Evolutionary conservation across 2,329 filamentous ascomycete genomes (phyloP), one percentile per base, ranked within the genome.

Genomic region (Ilyonectria robusta): DNA sequence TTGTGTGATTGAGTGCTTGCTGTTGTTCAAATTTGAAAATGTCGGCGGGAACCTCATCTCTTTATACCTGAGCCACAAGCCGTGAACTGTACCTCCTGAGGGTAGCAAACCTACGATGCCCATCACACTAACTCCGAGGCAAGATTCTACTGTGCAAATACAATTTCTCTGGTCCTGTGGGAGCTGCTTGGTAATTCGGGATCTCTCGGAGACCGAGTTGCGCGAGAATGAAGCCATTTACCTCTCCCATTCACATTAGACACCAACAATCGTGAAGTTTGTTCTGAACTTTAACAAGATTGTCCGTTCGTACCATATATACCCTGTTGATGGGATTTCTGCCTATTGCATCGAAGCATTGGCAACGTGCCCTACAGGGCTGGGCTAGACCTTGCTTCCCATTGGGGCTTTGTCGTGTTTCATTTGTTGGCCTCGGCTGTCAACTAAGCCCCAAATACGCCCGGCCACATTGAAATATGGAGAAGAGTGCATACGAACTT

Each of bases 251-350:
- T n/a, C 47, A 26, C 8, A 17, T 17, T 17, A 31, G 13, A 26
- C 15, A 26, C 9, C 26, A 10, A 11, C 19, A 31, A n/a, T n/a
- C 47, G 26, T 19, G 15, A 31, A 31, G 26, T 50, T 31, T 50
- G 26, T n/a, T 19, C n/a, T 23, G 47, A 50, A 50, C 47, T 50
- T 15, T 50, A 50, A 50, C 26, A 50, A 50, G 15, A 50, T 50
- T 50, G 17, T 50, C 26, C 5, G 9, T 19, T 31, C 47, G 21
- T 10, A 10, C 13, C 4, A 29, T 3, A n/a, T n/a, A 7, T 31
- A n/a, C 47, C 26, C 17, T 31, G 15, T 26, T n/a, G 15, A 5
- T 19, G 6, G 6, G 3, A 11, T 6, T 10, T n/a, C 23, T 50
- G 6, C 26, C 47, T 31, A 50, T 31, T 26, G n/a, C 8, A 50